phyloP scores from a whole-genome alignment of 257 asterid genomes.

The Petunia axillaris region DNA sequence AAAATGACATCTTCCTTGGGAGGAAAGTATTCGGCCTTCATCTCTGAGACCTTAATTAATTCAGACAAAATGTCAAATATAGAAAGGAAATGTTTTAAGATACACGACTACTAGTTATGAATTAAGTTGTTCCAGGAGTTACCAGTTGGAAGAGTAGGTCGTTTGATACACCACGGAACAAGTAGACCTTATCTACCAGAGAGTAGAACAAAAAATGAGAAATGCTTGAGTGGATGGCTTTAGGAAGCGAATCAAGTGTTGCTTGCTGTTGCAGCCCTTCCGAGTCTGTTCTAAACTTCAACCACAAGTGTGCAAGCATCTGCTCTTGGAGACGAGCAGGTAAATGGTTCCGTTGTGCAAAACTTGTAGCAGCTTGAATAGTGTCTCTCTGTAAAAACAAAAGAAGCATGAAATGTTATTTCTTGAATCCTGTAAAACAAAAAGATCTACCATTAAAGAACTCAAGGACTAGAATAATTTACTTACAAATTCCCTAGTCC shows the following conservation, averaged over 20 bases:
- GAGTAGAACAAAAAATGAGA: slow-evolving; percentile 43
- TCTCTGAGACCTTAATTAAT: slow-evolving; percentile 48
- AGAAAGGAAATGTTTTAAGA: background rate
- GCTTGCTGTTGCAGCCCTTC: slow-evolving; percentile 50
- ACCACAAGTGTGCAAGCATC: slow-evolving; percentile 53
- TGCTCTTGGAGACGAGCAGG: slow-evolving; percentile 45
- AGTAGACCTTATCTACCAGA: slow-evolving; percentile 41
- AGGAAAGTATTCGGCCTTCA: slow-evolving; percentile 58
- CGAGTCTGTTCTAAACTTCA: slow-evolving; percentile 47
- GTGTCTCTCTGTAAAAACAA: slow-evolving; percentile 38
- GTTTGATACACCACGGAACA: slow-evolving; percentile 44
- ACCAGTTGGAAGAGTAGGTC: slow-evolving; percentile 51
- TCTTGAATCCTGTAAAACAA: too few species aligned
- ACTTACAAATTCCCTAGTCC: slow-evolving; percentile 58
- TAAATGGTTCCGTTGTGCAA: slow-evolving; percentile 46
- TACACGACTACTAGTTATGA: background rate
- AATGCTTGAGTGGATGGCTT: slow-evolving; percentile 50
- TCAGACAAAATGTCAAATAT: background rate
- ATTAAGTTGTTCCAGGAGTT: slow-evolving; percentile 12
- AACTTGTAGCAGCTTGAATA: slow-evolving; percentile 48
- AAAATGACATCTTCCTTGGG: slow-evolving; percentile 54
- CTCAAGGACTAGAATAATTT: background rate
- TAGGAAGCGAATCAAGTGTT: slow-evolving; percentile 47
- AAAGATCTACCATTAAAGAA: too few species aligned
- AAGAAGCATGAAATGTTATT: background rate